Percentiles rank a stretch among this genome's conserved stretches.
These are phyloP conservation scores for Poa annua DNA, from an alignment of 176 grass and related monocot species.

Conservation along the genomic window DNA sequence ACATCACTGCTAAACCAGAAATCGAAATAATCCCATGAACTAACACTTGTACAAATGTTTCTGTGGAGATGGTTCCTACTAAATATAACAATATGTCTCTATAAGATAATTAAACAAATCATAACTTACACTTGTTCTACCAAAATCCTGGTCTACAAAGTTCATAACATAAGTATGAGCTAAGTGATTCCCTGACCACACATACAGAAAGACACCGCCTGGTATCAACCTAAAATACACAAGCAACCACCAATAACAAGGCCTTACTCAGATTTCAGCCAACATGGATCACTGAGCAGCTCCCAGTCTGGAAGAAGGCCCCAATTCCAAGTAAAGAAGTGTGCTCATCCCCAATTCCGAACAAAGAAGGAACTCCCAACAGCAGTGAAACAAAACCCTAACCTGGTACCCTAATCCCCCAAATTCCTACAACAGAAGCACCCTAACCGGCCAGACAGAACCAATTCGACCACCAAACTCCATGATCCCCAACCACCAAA, in stretches of 20 bases:
- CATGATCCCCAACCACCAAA: not conserved
- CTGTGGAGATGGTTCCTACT: constrained; percentile 1
- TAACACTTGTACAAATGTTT: not conserved
- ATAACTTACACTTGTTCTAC: not conserved
- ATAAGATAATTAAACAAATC: not conserved
- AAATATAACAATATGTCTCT: not conserved
- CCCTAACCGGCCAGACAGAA: not conserved
- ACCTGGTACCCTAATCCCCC: constrained; percentile 8
- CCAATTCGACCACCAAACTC: not conserved
- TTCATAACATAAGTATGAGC: not conserved
- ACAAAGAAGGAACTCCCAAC: not conserved
- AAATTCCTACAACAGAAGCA: not conserved
- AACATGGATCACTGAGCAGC: not conserved
- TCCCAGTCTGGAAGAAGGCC: not conserved
- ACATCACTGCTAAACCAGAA: not conserved
- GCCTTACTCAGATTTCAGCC: not conserved
- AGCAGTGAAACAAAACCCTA: not conserved
- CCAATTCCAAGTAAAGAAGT: not conserved
- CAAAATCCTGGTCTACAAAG: not conserved
- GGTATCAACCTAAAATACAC: not conserved
- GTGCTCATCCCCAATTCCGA: not conserved
- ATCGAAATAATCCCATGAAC: not conserved
- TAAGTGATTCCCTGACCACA: not conserved
- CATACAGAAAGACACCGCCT: not conserved
- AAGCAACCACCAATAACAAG: not conserved